Conservation (phyloP, 169 alveolate species). For the Eimeria sp. region DNA sequence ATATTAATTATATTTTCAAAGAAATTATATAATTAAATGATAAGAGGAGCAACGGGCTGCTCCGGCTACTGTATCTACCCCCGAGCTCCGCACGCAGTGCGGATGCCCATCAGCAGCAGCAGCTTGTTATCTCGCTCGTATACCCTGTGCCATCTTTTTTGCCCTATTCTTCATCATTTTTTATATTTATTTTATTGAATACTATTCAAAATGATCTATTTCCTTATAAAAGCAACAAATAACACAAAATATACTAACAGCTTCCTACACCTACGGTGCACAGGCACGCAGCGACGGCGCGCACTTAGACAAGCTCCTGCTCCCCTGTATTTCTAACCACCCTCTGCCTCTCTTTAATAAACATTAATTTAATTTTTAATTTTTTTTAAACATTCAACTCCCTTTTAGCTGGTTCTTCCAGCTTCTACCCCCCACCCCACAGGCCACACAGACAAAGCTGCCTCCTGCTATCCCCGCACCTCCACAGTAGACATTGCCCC, state of each 20-base stretch:
- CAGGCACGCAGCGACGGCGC: neutral
- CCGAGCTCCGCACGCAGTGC: constrained; percentile 20
- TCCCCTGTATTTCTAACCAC: neutral
- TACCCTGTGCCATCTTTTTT: neutral
- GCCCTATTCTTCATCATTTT: too few relatives aligned
- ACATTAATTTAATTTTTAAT: neutral
- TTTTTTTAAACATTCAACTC: neutral
- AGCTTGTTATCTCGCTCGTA: neutral
- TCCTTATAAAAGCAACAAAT: neutral
- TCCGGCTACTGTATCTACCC: neutral
- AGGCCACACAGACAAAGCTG: neutral
- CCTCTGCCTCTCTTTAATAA: neutral
- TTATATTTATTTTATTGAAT: neutral
- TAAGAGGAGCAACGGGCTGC: neutral
- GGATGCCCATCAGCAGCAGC: neutral
- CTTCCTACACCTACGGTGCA: neutral
- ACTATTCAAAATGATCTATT: neutral
- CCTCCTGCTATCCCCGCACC: neutral
- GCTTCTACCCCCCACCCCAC: neutral
- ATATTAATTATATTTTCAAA: neutral
- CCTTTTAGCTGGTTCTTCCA: too few relatives aligned
- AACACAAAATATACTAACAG: neutral
- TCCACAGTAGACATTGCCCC: neutral
- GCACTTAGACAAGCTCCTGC: neutral
- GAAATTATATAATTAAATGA: neutral